Base-by-base conservation (phyloP, 202 grass and related monocot species). In the Saccharum hybrid region DNA sequence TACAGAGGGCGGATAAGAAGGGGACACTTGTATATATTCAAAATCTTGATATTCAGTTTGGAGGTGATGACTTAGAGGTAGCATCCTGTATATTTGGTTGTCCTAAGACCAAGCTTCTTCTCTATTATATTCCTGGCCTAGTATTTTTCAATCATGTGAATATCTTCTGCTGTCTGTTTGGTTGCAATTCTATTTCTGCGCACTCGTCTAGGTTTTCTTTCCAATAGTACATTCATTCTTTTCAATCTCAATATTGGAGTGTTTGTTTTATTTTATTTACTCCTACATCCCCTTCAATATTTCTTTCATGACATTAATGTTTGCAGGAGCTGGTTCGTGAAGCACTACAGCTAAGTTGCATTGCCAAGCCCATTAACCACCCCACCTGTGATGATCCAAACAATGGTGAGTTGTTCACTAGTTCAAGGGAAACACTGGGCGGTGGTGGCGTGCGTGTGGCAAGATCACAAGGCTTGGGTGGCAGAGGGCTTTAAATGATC, bases 41-140 rank as follows among this genome's bases (percentile, higher is more conserved):
- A 81, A 96, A 99, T 87, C 92, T 99, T 73, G 91, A 96, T 77
- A 71, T 89, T 80, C 86, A 67, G 18, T 96, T 90, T 73, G 86
- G 70, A 74, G 77, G 93, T 90, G 89, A 86, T 68, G 91, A 99
- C 70, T 85, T 96, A 74, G 79, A 89, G 96, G 96, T 99, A 89
- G 21, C 79, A 56, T 33, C 14, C 79, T 45, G 16, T 84, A 8
- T 83, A 52, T 72, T 76, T 83, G 46, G 22, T 83, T 78, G 4
- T 63, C 62, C 28, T 68, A 57, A 42, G 16, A 79, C 60, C 22
- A 77, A 82, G 16, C 60, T 86, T 33, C 48, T 74, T 82, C 65
- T 78, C 49, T 90, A 52, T 79, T 78, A 31, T 83, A 42, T 63
- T 74, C 18, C 51, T 74, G 39, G 59, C 22, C 22, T 83, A 72